A percentile compares a stretch with the other conserved stretches of the same genome.
Conservation (phyloP, 1,139 yeast genomes). For the Pichia sp. region DNA sequence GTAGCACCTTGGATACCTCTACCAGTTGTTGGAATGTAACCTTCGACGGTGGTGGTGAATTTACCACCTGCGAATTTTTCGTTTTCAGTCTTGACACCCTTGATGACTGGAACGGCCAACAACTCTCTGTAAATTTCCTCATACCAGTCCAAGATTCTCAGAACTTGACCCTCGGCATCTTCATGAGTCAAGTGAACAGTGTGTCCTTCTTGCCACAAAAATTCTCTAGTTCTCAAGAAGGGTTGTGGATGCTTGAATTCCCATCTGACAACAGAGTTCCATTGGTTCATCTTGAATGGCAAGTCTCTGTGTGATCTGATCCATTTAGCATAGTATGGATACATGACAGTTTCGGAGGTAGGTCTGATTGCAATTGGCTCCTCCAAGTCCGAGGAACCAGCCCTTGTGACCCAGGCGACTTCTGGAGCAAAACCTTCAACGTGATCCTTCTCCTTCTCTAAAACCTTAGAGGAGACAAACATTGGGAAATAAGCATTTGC, state of each 20-base stretch:
- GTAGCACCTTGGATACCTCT: conserved; percentile 99
- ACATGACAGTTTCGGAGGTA: conserved; percentile 99
- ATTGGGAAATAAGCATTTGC: conserved; percentile 96
- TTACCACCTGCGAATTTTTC: conserved; percentile 98
- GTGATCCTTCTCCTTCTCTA: conserved; percentile 97
- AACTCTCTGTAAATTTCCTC: conserved; percentile 81
- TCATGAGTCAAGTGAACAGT: conserved; percentile 86
- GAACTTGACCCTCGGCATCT: conserved; percentile 79
- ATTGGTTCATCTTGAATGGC: conserved; percentile 93
- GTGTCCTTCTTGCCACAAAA: conserved; percentile 99
- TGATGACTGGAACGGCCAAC: conserved; percentile 94
- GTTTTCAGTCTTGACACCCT: conserved; percentile 92
- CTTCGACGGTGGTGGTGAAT: conserved; percentile 93
- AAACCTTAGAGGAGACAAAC: conserved; percentile 89
- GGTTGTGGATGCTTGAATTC: conserved; percentile 99
- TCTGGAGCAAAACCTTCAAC: conserved; percentile 99
- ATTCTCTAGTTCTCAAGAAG: conserved; percentile 96
- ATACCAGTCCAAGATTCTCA: conserved; percentile 81
- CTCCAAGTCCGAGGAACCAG: conserved; percentile 89
- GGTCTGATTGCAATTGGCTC: conserved; percentile 99
- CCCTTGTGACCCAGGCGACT: conserved; percentile 99
- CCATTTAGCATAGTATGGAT: conserved; percentile 99
- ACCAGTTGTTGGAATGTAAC: conserved; percentile 96
- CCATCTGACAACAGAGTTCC: conserved; percentile 99
- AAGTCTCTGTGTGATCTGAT: conserved; percentile 96